A percentile compares a stretch with the other conserved stretches of the same genome.
phyloP scores from a whole-genome alignment of 2,329 filamentous ascomycete species.

The Tolypocladium sp. region DNA sequence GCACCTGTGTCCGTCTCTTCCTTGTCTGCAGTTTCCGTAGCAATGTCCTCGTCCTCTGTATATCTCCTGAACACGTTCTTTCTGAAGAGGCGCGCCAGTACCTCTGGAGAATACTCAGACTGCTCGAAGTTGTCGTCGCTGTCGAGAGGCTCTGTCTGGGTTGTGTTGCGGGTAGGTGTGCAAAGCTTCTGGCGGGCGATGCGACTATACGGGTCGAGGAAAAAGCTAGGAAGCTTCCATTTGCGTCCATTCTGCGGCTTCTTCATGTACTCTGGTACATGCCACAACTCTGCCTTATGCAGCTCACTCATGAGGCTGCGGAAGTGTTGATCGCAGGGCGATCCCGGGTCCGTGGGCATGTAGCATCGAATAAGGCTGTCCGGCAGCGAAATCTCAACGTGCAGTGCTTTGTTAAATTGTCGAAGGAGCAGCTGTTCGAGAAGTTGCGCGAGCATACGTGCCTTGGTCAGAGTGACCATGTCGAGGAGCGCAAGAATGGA shows the following conservation, averaged over 20 bases:
- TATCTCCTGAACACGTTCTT: not conserved
- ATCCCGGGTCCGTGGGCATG: not conserved
- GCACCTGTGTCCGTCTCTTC: not conserved
- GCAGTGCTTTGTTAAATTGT: not conserved
- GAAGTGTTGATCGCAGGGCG: not conserved
- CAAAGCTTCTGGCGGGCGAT: not conserved
- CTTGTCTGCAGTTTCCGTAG: not conserved
- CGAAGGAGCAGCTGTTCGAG: not conserved
- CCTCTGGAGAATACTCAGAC: not conserved
- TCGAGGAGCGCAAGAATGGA: not conserved
- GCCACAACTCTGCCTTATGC: not conserved
- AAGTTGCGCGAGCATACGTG: not conserved
- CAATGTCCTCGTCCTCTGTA: not conserved
- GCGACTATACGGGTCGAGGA: not conserved
- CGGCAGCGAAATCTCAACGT: slow-evolving; percentile 1
- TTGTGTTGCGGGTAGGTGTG: not conserved
- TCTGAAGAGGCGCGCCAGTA: not conserved
- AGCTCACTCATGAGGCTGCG: not conserved
- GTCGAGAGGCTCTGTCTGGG: not conserved
- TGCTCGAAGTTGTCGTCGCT: not conserved
- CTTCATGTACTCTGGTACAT: not conserved
- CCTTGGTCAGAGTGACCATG: not conserved
- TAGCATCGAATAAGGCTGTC: slow-evolving; percentile 2
- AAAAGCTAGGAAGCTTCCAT: not conserved
- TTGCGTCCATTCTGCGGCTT: not conserved